Percentiles rank a stretch among this genome's conserved stretches.
Conservation (phyloP, 768 basidiomycete genomes). For the Arthromyces matolae region DNA sequence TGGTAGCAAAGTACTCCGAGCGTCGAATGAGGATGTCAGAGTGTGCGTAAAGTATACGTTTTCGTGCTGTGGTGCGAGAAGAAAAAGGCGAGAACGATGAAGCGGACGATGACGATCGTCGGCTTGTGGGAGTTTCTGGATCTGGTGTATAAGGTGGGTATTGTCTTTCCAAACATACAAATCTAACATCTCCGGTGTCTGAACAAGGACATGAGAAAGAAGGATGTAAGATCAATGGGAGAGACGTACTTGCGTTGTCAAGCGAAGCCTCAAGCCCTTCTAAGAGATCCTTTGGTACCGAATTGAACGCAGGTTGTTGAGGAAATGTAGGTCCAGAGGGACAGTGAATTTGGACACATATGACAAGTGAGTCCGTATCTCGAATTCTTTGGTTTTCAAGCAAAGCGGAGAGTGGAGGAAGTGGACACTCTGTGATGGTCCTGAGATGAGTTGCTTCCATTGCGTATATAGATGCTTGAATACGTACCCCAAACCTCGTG, state of each 20-base stretch:
- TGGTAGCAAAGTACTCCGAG: constrained; percentile 78
- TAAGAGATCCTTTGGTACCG: constrained; percentile 62
- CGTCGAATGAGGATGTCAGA: constrained; percentile 69
- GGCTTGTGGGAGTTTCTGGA: constrained; percentile 25
- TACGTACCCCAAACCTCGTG: constrained; percentile 70
- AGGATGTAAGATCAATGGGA: not conserved
- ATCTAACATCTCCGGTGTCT: constrained; percentile 77
- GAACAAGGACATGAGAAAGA: not conserved
- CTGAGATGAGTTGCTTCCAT: not conserved
- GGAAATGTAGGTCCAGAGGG: constrained; percentile 57
- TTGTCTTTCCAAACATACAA: constrained; percentile 63
- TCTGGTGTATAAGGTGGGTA: constrained; percentile 23
- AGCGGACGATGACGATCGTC: constrained; percentile 38
- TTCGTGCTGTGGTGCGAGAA: constrained; percentile 53
- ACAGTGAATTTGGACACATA: constrained; percentile 72
- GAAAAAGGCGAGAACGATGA: constrained; percentile 41
- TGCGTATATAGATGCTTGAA: not conserved
- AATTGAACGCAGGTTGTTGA: constrained; percentile 60
- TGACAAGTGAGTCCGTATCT: constrained; percentile 64
- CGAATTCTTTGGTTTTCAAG: constrained; percentile 55
- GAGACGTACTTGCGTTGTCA: constrained; percentile 65
- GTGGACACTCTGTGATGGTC: constrained; percentile 47
- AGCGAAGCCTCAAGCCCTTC: constrained; percentile 68
- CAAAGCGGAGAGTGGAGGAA: constrained; percentile 60
- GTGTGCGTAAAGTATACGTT: constrained; percentile 74